These are phyloP conservation scores for Auriscalpium microsporum DNA, from an alignment of 768 basidiomycete genomes.

Conservation along the genomic window DNA sequence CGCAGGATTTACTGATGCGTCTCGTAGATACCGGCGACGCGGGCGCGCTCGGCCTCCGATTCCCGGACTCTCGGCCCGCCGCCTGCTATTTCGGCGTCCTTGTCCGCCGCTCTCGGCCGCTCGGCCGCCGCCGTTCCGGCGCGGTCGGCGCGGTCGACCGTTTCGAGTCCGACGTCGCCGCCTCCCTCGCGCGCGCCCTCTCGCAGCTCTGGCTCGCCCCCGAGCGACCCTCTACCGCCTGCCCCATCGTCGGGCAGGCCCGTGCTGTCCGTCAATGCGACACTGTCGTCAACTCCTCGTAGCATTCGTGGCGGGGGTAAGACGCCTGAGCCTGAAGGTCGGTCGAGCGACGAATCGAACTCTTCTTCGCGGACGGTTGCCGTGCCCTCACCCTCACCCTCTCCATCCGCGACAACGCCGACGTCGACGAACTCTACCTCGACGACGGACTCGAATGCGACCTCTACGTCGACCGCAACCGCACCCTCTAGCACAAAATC, in stretches of 20 bases:
- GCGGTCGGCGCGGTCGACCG: constrained; percentile 1
- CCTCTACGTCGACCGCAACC: no score
- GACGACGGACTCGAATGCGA: no score
- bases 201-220: background rate
- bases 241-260: background rate
- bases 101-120: background rate
- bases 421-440: no score
- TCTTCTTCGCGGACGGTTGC: no score
- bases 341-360: no score
- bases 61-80: constrained; percentile 6
- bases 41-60: constrained; percentile 12
- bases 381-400: no score
- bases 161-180: background rate
- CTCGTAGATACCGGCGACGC: background rate
- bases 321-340: no score
- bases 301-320: no score
- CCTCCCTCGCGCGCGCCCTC: background rate
- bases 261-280: no score
- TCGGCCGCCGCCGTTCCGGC: background rate
- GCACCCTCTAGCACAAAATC: no score
- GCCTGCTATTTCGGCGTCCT: background rate
- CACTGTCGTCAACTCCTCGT: no score
- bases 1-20: background rate
- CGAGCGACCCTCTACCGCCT: background rate
- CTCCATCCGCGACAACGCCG: no score